Evolutionary conservation across 1,139 yeast genomes (phyloP), one percentile per base, ranked within the genome.

Genomic region (Suhomyces yuchorum): DNA sequence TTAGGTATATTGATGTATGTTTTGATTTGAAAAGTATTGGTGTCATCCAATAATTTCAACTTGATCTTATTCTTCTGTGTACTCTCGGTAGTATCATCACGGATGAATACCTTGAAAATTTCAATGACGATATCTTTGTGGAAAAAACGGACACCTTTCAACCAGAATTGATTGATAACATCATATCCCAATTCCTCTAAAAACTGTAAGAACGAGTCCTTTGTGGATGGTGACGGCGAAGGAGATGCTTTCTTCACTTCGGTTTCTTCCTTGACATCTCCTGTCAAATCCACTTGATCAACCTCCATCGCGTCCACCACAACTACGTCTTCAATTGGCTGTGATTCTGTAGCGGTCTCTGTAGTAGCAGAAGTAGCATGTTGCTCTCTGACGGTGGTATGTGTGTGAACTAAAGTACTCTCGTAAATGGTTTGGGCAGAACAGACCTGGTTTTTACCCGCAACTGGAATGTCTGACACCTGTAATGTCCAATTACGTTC

Each of bases 391-490:
- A 61, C 63, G 4, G 56, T 57, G 8, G 73, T 66, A 52, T 74
- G 78, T 30, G 74, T 72, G 52, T 75, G 79, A 1, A 73, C 75
- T 44, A 89, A 67, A 1, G 86, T 81, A 28, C 92, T 77, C 58
- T 86, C 90, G 53, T 84, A 77, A 12, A 88, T 77, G 14, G 89
- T 80, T 61, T 90, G 97, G 8, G 77, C 78, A 37, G 70, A 67
- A 78, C 84, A 42, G 72, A 78, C 53, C 77, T 85, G 68, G 78
- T 78, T 60, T 81, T 80, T 87, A 8, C 97, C 97, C 3, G 96
- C 96, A 30, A 87, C 85, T 0, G 97, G 97, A 14, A 90, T 85
- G 67, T 91, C 97, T 8, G 84, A 73, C 19, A 87, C 75, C 55
- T 83, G 87, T 24, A 90, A 58, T 1, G 85, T 77, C 96, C 96